Evolutionary conservation across 2,329 filamentous ascomycete species (phyloP).

Genomic region (Botryotinia narcissicola): DNA sequence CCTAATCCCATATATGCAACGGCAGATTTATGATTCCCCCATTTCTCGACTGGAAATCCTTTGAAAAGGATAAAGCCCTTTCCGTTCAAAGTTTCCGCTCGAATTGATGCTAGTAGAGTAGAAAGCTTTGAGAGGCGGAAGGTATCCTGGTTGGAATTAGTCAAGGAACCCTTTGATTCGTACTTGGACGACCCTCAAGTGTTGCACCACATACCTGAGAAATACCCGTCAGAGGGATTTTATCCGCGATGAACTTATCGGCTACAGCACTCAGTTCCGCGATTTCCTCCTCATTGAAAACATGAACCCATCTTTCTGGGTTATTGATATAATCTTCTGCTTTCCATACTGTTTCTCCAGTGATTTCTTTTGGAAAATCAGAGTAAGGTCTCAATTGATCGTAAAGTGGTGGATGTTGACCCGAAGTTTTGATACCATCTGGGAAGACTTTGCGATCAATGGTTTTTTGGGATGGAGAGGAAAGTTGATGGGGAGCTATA

Average conservation of each 20-base stretch:
- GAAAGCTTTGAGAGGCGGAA: slow-evolving; percentile 60
- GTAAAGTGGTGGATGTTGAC: slow-evolving; percentile 70
- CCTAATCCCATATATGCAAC: slow-evolving; percentile 89
- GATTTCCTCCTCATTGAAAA: slow-evolving; percentile 64
- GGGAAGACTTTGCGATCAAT: slow-evolving; percentile 38
- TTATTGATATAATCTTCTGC: slow-evolving; percentile 40
- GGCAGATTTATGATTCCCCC: slow-evolving; percentile 77
- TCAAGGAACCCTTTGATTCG: background rate
- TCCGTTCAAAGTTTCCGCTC: slow-evolving; percentile 70
- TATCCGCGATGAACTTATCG: slow-evolving; percentile 65
- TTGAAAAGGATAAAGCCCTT: slow-evolving; percentile 92
- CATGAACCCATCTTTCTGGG: slow-evolving; percentile 62
- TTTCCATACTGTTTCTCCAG: slow-evolving; percentile 71
- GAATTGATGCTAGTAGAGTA: slow-evolving; percentile 52
- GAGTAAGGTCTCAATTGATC: slow-evolving; percentile 63
- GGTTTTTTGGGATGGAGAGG: slow-evolving; percentile 23
- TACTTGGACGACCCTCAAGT: background rate
- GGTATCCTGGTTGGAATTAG: slow-evolving; percentile 41
- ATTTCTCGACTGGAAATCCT: slow-evolving; percentile 71
- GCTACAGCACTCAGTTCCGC: slow-evolving; percentile 64
- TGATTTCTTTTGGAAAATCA: slow-evolving; percentile 68
- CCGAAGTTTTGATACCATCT: slow-evolving; percentile 49
- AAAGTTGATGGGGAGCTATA: slow-evolving; percentile 26
- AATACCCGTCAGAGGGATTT: slow-evolving; percentile 69
- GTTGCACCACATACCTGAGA: slow-evolving; percentile 46